Evolutionary conservation across 2,329 filamentous ascomycete genomes (phyloP).

Genomic region (Pyrenophora tritici-repentis): DNA sequence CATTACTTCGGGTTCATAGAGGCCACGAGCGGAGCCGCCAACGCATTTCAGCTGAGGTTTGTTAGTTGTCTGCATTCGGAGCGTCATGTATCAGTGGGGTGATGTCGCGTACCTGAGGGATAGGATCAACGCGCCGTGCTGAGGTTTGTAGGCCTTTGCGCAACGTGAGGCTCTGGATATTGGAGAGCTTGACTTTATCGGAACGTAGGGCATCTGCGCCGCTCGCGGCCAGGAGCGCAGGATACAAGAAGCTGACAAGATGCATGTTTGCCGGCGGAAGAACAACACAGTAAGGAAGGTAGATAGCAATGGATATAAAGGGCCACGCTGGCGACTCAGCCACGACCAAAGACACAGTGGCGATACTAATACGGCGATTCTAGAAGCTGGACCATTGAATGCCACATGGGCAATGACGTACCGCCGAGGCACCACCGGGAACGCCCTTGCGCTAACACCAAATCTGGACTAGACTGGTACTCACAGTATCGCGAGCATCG

Average conservation of each 20-base stretch:
- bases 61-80: constrained; percentile 12
- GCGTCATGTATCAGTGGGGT: neutral
- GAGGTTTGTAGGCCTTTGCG: constrained; percentile 70
- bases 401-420: constrained; percentile 15
- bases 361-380: constrained; percentile 18
- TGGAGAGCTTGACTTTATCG: constrained; percentile 63
- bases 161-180: constrained; percentile 79
- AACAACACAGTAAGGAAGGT: neutral
- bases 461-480: constrained; percentile 1
- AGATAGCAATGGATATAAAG: neutral
- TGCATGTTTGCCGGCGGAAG: constrained; percentile 33
- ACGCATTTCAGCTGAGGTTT: constrained; percentile 69
- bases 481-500: constrained; percentile 8
- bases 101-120: constrained; percentile 59
- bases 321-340: constrained; percentile 22
- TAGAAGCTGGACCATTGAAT: constrained; percentile 6
- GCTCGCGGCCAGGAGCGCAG: constrained; percentile 40
- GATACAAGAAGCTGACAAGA: constrained; percentile 33
- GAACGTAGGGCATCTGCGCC: constrained; percentile 41
- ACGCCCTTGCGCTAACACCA: neutral
- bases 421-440: neutral
- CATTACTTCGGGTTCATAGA: constrained; percentile 80
- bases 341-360: constrained; percentile 36
- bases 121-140: constrained; percentile 73
- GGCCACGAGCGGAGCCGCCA: constrained; percentile 62